Conservation (phyloP, 2,329 filamentous ascomycete species). For the Phialemonium atrogriseum region DNA sequence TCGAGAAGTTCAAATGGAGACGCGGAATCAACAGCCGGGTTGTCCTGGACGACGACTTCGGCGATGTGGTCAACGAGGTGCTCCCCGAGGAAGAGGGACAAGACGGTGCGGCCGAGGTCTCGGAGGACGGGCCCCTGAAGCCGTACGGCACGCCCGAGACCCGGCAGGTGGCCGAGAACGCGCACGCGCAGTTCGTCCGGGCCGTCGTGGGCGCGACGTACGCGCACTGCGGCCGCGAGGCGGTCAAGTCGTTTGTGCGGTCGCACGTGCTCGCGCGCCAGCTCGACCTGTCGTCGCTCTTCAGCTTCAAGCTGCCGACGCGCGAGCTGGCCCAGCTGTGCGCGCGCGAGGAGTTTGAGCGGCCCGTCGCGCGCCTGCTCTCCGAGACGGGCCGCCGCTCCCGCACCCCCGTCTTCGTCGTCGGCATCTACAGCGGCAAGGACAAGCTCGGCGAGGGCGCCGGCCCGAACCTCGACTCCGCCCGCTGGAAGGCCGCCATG, state of each 20-base stretch:
- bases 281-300: slow-evolving; percentile 68
- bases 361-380: slow-evolving; percentile 77
- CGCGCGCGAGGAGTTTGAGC: slow-evolving; percentile 79
- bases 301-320: slow-evolving; percentile 76
- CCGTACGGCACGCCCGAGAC: slow-evolving; percentile 16
- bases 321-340: slow-evolving; percentile 79
- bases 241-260: slow-evolving; percentile 75
- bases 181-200: slow-evolving; percentile 63
- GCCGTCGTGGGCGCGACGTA: slow-evolving; percentile 81
- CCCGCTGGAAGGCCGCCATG: slow-evolving; percentile 71
- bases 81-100: slow-evolving; percentile 9
- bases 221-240: slow-evolving; percentile 69
- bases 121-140: slow-evolving; percentile 10
- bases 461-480: slow-evolving; percentile 69
- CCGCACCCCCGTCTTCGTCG: slow-evolving; percentile 82
- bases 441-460: slow-evolving; percentile 92
- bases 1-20: slow-evolving; percentile 46
- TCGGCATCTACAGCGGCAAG: slow-evolving; percentile 84
- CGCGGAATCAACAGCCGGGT: slow-evolving; percentile 69
- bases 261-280: slow-evolving; percentile 76
- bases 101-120: slow-evolving; percentile 2
- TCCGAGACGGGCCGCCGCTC: slow-evolving; percentile 84
- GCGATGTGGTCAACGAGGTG: slow-evolving; percentile 42
- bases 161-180: slow-evolving; percentile 18
- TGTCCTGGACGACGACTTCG: slow-evolving; percentile 78